Evolutionary conservation across 768 basidiomycete genomes (phyloP).

Genomic region (Trametes coccinea): DNA sequence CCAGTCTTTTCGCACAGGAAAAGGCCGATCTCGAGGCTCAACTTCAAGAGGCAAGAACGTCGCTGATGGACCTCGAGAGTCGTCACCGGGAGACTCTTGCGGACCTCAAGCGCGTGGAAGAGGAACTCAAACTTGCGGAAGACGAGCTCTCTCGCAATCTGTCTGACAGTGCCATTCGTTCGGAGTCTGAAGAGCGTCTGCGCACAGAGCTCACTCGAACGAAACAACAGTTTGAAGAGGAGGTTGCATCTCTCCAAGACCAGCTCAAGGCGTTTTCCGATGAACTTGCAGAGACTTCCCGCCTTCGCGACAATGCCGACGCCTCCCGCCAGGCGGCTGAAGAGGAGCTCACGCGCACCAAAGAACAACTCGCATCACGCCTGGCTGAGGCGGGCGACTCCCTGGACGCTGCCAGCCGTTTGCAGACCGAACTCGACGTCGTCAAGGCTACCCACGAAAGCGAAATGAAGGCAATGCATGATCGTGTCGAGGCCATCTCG

Average conservation of each 20-base stretch:
- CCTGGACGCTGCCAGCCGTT: conserved; percentile 23
- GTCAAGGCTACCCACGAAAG: conserved; percentile 7
- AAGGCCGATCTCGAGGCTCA: conserved; percentile 20
- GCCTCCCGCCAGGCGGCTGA: conserved; percentile 18
- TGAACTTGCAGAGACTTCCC: conserved; percentile 23
- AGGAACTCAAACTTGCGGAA: conserved; percentile 22
- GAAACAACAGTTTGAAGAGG: conserved; percentile 12
- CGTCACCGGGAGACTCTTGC: conserved; percentile 10
- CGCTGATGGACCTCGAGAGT: conserved; percentile 20
- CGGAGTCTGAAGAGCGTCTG: conserved; percentile 12
- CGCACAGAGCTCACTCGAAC: conserved; percentile 11
- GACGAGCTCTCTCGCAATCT: conserved; percentile 24
- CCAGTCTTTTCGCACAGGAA: conserved; percentile 15
- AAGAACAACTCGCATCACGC: conserved; percentile 28
- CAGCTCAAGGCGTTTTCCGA: conserved; percentile 18
- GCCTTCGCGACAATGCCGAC: conserved; percentile 16
- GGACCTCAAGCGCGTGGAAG: conserved; percentile 10
- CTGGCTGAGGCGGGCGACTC: conserved; percentile 26
- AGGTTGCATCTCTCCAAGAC: conserved; percentile 18
- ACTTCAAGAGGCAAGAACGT: conserved; percentile 16
- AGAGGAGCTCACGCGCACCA: conserved; percentile 24
- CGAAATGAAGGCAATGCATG: conserved; percentile 12
- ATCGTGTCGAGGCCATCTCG: background rate
- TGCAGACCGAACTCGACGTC: conserved; percentile 15
- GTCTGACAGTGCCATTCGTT: conserved; percentile 13